phyloP scores from a whole-genome alignment of 129 eudicot genomes.

The Saposhnikovia divaricata region DNA sequence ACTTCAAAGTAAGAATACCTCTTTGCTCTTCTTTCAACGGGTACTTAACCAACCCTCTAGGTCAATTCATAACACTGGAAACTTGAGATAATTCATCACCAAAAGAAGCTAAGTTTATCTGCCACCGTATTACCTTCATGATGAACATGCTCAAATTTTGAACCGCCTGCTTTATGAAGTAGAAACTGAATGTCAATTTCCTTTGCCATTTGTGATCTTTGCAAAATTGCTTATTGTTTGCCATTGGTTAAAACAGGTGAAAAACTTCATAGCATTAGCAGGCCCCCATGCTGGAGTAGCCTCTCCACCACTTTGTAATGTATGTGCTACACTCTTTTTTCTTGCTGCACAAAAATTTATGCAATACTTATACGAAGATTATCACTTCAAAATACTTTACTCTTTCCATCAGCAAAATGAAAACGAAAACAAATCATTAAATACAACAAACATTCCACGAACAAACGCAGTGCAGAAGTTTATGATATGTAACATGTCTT shows the following conservation, averaged over 20 bases:
- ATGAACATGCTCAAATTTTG: too few species aligned
- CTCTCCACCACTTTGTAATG: slow-evolving; percentile 70
- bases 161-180: too few species aligned
- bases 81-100: too few species aligned
- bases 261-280: slow-evolving; percentile 60
- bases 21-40: neutral
- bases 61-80: neutral
- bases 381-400: neutral
- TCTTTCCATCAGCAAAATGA: neutral
- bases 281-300: slow-evolving; percentile 95
- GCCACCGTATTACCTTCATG: too few species aligned
- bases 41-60: neutral
- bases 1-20: too few species aligned
- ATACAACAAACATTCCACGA: neutral
- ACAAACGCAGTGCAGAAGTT: neutral
- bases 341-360: slow-evolving; percentile 1
- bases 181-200: too few species aligned
- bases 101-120: too few species aligned
- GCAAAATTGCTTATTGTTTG: neutral
- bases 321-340: slow-evolving; percentile 20
- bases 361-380: too few species aligned
- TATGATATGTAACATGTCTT: neutral
- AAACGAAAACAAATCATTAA: neutral
- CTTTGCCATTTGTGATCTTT: neutral
- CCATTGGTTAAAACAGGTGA: slow-evolving; percentile 40